phyloP scores from a whole-genome alignment of 306 rosid species.

The cucumber (Cucumis sativus) region DNA sequence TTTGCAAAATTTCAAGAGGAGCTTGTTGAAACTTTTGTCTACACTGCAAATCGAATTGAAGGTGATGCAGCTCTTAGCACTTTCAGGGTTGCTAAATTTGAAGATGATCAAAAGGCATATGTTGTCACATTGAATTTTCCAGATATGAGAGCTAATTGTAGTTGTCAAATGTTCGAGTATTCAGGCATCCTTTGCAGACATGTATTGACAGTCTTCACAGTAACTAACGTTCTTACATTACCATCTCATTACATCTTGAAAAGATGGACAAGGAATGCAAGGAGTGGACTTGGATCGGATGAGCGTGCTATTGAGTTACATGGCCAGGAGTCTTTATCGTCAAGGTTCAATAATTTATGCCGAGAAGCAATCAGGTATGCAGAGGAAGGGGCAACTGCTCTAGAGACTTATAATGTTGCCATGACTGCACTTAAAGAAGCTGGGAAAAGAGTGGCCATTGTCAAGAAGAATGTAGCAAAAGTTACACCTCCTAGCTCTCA shows the following conservation, averaged over 20 bases:
- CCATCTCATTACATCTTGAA: slow-evolving; percentile 74
- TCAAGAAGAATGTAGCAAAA: slow-evolving; percentile 59
- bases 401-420: slow-evolving; percentile 69
- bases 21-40: slow-evolving; percentile 86
- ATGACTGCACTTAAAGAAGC: slow-evolving; percentile 60
- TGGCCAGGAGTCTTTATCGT: slow-evolving; percentile 49
- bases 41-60: slow-evolving; percentile 83
- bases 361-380: slow-evolving; percentile 77
- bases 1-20: slow-evolving; percentile 84
- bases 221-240: slow-evolving; percentile 73
- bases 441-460: slow-evolving; percentile 50
- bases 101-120: slow-evolving; percentile 72
- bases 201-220: slow-evolving; percentile 76
- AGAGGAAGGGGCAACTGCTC: slow-evolving; percentile 71
- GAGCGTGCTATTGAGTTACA: slow-evolving; percentile 47
- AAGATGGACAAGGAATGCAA: slow-evolving; percentile 94
- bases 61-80: slow-evolving; percentile 74
- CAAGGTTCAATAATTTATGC: slow-evolving; percentile 57
- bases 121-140: slow-evolving; percentile 51
- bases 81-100: slow-evolving; percentile 84
- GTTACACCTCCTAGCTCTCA: slow-evolving; percentile 49
- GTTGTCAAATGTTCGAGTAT: slow-evolving; percentile 93
- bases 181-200: slow-evolving; percentile 90
- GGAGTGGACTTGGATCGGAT: slow-evolving; percentile 38
- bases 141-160: slow-evolving; percentile 75